Evolutionary conservation across 179 eudicot genomes (phyloP), one percentile per base, ranked within the genome.

Genomic region (Drosera spatulata): DNA sequence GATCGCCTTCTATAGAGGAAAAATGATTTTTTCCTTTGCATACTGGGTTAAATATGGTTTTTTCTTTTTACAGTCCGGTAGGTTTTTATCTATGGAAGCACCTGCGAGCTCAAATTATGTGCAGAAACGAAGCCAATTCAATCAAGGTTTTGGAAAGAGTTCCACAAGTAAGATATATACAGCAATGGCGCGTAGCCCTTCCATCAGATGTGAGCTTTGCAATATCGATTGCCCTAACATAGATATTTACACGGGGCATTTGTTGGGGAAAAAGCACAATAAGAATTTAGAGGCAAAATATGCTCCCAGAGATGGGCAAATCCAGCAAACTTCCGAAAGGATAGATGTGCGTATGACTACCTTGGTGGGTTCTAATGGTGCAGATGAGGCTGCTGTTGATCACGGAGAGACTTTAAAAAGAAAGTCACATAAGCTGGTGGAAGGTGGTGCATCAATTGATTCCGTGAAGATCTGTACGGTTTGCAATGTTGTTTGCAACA

Each of bases 401-500:
- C 39, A 50, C 61, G 62, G 68, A 44, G 41, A 59, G 50, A 56
- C 59, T 15, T 51, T 71, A 58, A 69, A 67, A 57, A 41, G 58
- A 37, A 80, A 80, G 75, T 66, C 61, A 40, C 66, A 64, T 33
- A 77, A 71, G 69, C 71, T 73, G 48, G 7, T 70, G 55, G 70
- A 71, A 60, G 60, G 65, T 44, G 81, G 80, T 15, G 40, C 65
- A 37, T 58, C 75, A 55, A 55, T 6, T 33, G 70, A 62, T 43
- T 66, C 70, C 60, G 5, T 66, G 44, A 71, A 50, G 40, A 46
- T 64, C 14, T 76, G 81, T 55, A 42, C 61, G 6, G 12, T 71
- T 42, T 76, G 81, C 67, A 71, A 74, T 55, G 66, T 80, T 59
- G 69, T 61, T n/a, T 73, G 79, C 65, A 77, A 71, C 70, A 73